These are phyloP conservation scores for Amesomyces nigricolor DNA, from an alignment of 2,329 filamentous ascomycete species.

Conservation along the genomic window DNA sequence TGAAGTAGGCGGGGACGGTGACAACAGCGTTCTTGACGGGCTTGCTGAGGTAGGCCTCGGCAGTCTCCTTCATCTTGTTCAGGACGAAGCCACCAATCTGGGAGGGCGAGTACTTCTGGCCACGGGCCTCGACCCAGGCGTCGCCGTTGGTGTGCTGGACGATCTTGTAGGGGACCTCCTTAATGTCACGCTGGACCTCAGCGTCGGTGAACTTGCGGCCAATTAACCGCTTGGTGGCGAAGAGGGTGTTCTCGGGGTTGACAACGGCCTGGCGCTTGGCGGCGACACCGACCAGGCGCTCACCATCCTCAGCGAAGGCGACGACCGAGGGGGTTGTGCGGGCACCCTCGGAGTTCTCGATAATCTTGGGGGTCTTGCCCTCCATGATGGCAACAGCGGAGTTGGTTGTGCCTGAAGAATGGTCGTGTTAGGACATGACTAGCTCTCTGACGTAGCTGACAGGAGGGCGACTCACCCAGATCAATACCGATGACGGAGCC, in stretches of 20 bases:
- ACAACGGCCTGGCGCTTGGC: conserved; percentile 98
- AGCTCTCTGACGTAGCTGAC: conserved; percentile 3
- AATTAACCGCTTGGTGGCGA: conserved; percentile 97
- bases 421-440: conserved; percentile 10
- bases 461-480: conserved; percentile 58
- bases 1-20: conserved; percentile 97
- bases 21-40: conserved; percentile 93
- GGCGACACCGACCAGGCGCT: conserved; percentile 93
- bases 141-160: conserved; percentile 95
- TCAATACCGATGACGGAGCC: conserved; percentile 97
- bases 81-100: conserved; percentile 96
- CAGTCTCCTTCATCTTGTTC: conserved; percentile 99
- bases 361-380: conserved; percentile 90
- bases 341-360: conserved; percentile 94
- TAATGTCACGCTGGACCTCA: conserved; percentile 94
- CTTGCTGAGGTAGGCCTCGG: conserved; percentile 87
- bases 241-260: conserved; percentile 97
- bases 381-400: conserved; percentile 97
- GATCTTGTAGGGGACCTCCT: conserved; percentile 98
- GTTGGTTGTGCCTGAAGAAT: conserved; percentile 72
- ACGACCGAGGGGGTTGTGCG: conserved; percentile 92
- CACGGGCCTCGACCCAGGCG: conserved; percentile 90
- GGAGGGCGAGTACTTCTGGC: conserved; percentile 95
- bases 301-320: conserved; percentile 89
- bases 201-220: conserved; percentile 91